Conservation (phyloP, 345 rosid genomes). For the Bruguiera gymnorhiza region DNA sequence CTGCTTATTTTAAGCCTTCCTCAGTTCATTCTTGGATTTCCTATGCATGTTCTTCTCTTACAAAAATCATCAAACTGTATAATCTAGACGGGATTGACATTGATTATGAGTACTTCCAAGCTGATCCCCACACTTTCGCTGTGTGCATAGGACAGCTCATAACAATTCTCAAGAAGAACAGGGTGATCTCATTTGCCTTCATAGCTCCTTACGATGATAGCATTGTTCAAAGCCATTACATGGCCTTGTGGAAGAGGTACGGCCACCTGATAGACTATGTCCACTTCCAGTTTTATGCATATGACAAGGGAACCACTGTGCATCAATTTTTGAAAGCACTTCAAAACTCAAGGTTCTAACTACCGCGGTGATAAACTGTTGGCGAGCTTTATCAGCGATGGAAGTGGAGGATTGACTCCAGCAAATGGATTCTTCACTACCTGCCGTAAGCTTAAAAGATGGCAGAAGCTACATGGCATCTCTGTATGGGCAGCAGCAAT, state of each 20-base stretch:
- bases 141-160: slow-evolving; percentile 38
- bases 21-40: slow-evolving; percentile 33
- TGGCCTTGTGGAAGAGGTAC: slow-evolving; percentile 41
- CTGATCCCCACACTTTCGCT: slow-evolving; percentile 30
- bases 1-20: slow-evolving; percentile 27
- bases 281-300: slow-evolving; percentile 44
- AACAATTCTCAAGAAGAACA: slow-evolving; percentile 26
- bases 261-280: slow-evolving; percentile 34
- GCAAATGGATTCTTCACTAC: not conserved
- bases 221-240: slow-evolving; percentile 27
- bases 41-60: slow-evolving; percentile 39
- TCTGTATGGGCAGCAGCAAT: not conserved
- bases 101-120: slow-evolving; percentile 37
- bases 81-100: slow-evolving; percentile 40
- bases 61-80: slow-evolving; percentile 27
- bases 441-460: not conserved
- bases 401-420: slow-evolving; percentile 5
- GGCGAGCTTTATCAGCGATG: not conserved
- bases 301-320: slow-evolving; percentile 21
- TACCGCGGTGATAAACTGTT: not conserved
- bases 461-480: not conserved
- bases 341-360: not conserved
- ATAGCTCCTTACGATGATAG: slow-evolving; percentile 27
- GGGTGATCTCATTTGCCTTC: slow-evolving; percentile 34
- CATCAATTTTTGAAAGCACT: not conserved